These are phyloP conservation scores for Claviceps paspali DNA, from an alignment of 2,329 filamentous ascomycete species.

Conservation along the genomic window DNA sequence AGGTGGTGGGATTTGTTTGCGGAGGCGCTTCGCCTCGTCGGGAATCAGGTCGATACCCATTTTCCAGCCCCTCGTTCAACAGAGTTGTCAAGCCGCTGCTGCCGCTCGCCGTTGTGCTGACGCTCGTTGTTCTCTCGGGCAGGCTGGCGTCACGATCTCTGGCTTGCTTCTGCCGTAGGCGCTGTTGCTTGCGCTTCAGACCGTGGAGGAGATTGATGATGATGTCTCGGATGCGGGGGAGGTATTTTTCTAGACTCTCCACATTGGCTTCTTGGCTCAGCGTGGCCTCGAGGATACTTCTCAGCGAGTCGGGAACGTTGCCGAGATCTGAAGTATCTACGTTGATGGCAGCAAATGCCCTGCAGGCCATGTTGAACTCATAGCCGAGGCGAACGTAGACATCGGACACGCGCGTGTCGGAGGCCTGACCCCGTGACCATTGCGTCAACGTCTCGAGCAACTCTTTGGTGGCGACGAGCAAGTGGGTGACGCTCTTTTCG, in stretches of 20 bases:
- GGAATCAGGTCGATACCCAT: slow-evolving; percentile 29
- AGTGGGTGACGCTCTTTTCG: slow-evolving; percentile 95
- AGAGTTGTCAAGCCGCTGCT: slow-evolving; percentile 40
- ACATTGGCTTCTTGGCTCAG: slow-evolving; percentile 92
- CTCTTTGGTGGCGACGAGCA: slow-evolving; percentile 94
- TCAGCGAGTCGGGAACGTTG: slow-evolving; percentile 81
- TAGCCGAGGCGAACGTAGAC: slow-evolving; percentile 96
- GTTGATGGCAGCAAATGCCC: slow-evolving; percentile 91
- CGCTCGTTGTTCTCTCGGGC: slow-evolving; percentile 39
- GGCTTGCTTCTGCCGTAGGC: slow-evolving; percentile 50
- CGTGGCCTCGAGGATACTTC: slow-evolving; percentile 86
- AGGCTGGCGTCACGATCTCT: slow-evolving; percentile 35
- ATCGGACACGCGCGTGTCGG: slow-evolving; percentile 90
- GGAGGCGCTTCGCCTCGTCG: slow-evolving; percentile 17
- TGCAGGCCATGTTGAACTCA: slow-evolving; percentile 97
- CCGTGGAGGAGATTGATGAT: slow-evolving; percentile 96
- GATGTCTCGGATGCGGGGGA: slow-evolving; percentile 91
- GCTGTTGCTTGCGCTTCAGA: slow-evolving; percentile 91
- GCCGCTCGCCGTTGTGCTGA: slow-evolving; percentile 42
- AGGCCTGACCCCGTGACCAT: slow-evolving; percentile 87
- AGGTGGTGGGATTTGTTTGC: slow-evolving; percentile 19
- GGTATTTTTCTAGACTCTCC: slow-evolving; percentile 82
- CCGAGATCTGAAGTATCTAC: slow-evolving; percentile 90
- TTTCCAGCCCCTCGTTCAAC: slow-evolving; percentile 43
- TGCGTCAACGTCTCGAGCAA: slow-evolving; percentile 92